Evolutionary conservation across 768 basidiomycete species (phyloP).

Genomic region (Pleurotus eryngii): DNA sequence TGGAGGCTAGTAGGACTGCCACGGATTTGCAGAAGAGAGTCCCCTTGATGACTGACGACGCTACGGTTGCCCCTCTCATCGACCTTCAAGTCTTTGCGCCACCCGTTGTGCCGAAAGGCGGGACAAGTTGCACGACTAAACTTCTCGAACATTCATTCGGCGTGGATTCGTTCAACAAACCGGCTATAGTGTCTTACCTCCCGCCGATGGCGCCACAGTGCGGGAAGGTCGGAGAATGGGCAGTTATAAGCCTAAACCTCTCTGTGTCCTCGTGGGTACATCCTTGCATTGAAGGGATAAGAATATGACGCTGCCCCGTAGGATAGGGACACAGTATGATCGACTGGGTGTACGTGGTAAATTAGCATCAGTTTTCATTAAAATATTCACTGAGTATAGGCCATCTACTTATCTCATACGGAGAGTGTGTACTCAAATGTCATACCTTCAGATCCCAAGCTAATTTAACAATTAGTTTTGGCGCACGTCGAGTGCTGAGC

Average conservation of each 20-base stretch:
- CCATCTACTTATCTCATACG: constrained; percentile 52
- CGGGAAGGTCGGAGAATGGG: constrained; percentile 55
- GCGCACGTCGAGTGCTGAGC: constrained; percentile 66
- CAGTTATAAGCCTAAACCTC: constrained; percentile 54
- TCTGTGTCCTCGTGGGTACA: constrained; percentile 44
- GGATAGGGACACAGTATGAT: constrained; percentile 56
- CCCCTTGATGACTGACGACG: constrained; percentile 24
- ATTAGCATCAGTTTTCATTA: constrained; percentile 2
- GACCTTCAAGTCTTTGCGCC: constrained; percentile 30
- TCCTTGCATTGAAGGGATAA: background rate
- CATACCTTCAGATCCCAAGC: background rate
- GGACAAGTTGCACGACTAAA: constrained; percentile 20
- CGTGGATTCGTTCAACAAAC: constrained; percentile 23
- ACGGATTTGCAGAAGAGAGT: constrained; percentile 18
- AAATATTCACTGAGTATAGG: constrained; percentile 20
- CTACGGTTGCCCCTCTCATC: constrained; percentile 23
- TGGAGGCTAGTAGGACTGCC: background rate
- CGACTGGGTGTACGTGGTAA: constrained; percentile 38
- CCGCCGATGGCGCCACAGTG: constrained; percentile 48
- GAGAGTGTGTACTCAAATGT: constrained; percentile 41
- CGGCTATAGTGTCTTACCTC: constrained; percentile 27
- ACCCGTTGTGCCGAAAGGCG: constrained; percentile 21
- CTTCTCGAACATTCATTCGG: constrained; percentile 29
- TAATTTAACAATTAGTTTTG: constrained; percentile 40
- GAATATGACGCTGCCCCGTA: background rate